Evolutionary conservation across 192 early-diverging fungal genomes (phyloP).

Genomic region (Backusella circina): DNA sequence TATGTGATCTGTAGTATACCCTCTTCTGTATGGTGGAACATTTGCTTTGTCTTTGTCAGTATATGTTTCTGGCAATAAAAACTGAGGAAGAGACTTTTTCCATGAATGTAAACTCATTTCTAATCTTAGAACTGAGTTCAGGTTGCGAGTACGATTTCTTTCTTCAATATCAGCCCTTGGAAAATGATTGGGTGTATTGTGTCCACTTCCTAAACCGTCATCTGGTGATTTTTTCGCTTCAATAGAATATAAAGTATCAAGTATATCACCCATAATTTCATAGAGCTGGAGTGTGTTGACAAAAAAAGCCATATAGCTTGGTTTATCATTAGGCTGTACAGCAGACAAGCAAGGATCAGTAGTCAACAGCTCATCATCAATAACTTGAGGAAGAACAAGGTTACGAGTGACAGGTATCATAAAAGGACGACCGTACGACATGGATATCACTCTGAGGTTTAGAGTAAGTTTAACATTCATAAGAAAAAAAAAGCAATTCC

Average conservation of each 20-base stretch:
- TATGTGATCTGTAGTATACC: background rate
- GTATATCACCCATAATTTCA: constrained; percentile 17
- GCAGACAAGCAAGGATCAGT: background rate
- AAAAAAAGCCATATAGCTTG: constrained; percentile 13
- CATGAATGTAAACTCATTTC: constrained; percentile 12
- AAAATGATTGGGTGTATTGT: background rate
- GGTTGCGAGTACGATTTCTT: background rate
- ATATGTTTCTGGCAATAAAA: background rate
- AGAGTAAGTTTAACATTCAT: background rate
- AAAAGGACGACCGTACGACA: constrained; percentile 14
- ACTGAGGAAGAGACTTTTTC: constrained; percentile 4
- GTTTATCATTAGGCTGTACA: constrained; percentile 3
- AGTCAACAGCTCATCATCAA: constrained; percentile 14
- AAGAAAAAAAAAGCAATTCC: background rate
- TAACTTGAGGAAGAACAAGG: constrained; percentile 8
- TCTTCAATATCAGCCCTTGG: constrained; percentile 5
- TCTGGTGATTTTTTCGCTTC: background rate
- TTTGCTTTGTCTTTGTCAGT: background rate
- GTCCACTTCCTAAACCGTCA: background rate
- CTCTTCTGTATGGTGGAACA: background rate
- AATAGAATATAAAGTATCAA: background rate
- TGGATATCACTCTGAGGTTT: constrained; percentile 1
- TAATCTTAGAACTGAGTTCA: constrained; percentile 3
- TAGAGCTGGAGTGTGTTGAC: constrained; percentile 14
- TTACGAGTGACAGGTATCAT: constrained; percentile 10